Conservation (phyloP, 164 flowering plant species). For the Tinospora cordifolia region DNA sequence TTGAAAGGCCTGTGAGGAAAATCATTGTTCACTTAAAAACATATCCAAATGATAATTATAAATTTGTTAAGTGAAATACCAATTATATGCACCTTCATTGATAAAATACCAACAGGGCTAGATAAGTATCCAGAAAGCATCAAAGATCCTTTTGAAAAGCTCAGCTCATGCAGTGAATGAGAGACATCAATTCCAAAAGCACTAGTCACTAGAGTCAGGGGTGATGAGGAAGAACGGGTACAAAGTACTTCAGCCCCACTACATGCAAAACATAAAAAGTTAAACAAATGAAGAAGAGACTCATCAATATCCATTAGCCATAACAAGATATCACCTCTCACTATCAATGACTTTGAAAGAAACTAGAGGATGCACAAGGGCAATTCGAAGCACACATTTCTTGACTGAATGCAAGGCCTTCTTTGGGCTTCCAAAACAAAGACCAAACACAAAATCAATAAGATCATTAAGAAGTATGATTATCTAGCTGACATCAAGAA, state of each 20-base stretch:
- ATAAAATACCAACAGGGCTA: slow-evolving; percentile 33
- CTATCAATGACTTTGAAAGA: slow-evolving; percentile 58
- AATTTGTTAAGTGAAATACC: background rate
- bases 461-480: slow-evolving; percentile 9
- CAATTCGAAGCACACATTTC: slow-evolving; percentile 56
- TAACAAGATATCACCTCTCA: slow-evolving; percentile 51
- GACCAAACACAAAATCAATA: slow-evolving; percentile 9
- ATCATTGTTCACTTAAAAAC: slow-evolving; percentile 19
- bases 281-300: slow-evolving; percentile 2
- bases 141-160: slow-evolving; percentile 39
- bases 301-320: background rate
- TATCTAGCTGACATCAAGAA: background rate
- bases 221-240: slow-evolving; percentile 47
- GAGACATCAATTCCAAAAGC: slow-evolving; percentile 52
- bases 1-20: slow-evolving; percentile 70
- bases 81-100: slow-evolving; percentile 50
- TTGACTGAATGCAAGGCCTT: slow-evolving; percentile 68
- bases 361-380: slow-evolving; percentile 64
- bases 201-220: slow-evolving; percentile 50
- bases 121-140: slow-evolving; percentile 70
- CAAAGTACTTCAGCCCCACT: slow-evolving; percentile 61
- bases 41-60: slow-evolving; percentile 3
- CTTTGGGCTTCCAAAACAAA: slow-evolving; percentile 49
- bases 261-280: slow-evolving; percentile 16
- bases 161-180: slow-evolving; percentile 37